A percentile compares a stretch with the other conserved stretches of the same genome.
phyloP scores from a whole-genome alignment of 495 filamentous ascomycete genomes.

The Aspergillus campestris region DNA sequence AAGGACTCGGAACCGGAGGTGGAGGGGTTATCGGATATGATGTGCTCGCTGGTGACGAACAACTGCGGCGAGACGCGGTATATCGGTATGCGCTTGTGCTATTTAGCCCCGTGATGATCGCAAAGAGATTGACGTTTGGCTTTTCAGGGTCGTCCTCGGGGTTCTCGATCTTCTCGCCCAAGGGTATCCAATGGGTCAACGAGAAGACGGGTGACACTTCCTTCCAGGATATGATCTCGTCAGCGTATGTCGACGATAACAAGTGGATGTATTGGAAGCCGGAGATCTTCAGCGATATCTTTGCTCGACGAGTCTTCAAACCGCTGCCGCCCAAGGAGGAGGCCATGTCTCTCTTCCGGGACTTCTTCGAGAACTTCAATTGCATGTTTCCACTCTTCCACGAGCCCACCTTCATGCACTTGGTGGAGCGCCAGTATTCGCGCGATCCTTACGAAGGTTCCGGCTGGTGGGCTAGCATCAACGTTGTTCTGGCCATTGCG shows the following conservation, averaged over 20 bases:
- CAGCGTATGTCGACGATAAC: slow-evolving; percentile 72
- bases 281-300: slow-evolving; percentile 90
- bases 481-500: slow-evolving; percentile 85
- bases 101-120: not conserved
- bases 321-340: slow-evolving; percentile 74
- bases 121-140: too few species aligned
- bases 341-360: slow-evolving; percentile 73
- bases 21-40: slow-evolving; percentile 91
- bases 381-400: slow-evolving; percentile 97
- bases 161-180: slow-evolving; percentile 96
- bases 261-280: slow-evolving; percentile 97
- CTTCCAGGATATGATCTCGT: slow-evolving; percentile 93
- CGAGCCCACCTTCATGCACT: slow-evolving; percentile 94
- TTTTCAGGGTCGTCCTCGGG: slow-evolving; percentile 82
- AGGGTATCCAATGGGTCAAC: slow-evolving; percentile 98
- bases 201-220: slow-evolving; percentile 92
- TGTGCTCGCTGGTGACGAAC: slow-evolving; percentile 98
- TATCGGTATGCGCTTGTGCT: slow-evolving; percentile 57
- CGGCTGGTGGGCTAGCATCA: slow-evolving; percentile 97
- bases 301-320: slow-evolving; percentile 74
- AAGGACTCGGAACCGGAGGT: slow-evolving; percentile 63
- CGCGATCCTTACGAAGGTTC: slow-evolving; percentile 88
- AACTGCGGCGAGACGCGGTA: slow-evolving; percentile 93
- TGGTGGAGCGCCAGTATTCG: slow-evolving; percentile 89
- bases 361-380: slow-evolving; percentile 98